These are phyloP conservation scores for Saturnispora serradocipensis DNA, from an alignment of 805 yeast species.

Conservation along the genomic window DNA sequence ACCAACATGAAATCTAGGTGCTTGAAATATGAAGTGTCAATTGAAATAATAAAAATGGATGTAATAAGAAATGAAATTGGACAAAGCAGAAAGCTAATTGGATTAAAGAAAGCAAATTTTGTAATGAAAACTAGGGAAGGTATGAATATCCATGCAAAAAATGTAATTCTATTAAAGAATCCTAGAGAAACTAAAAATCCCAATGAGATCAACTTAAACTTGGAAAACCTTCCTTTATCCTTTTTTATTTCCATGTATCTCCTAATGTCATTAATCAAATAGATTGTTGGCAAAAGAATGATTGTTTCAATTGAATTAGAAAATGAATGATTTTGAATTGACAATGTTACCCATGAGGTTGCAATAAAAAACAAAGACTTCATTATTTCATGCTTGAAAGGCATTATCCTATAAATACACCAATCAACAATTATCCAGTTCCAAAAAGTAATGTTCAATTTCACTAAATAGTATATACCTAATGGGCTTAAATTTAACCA, in stretches of 20 bases:
- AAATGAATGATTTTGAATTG: slow-evolving; percentile 78
- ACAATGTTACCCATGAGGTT: slow-evolving; percentile 62
- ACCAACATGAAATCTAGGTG: slow-evolving; percentile 5
- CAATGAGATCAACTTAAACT: slow-evolving; percentile 22
- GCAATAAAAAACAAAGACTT: slow-evolving; percentile 40
- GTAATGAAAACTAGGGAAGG: slow-evolving; percentile 45
- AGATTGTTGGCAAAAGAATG: slow-evolving; percentile 41
- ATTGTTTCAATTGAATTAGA: slow-evolving; percentile 78
- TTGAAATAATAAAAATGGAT: slow-evolving; percentile 30
- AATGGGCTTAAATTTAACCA: slow-evolving; percentile 33
- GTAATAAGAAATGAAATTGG: slow-evolving; percentile 31
- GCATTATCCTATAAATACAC: slow-evolving; percentile 25
- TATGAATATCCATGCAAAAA: slow-evolving; percentile 59
- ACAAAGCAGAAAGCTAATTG: slow-evolving; percentile 28
- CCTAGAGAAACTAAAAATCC: slow-evolving; percentile 58
- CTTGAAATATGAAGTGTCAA: slow-evolving; percentile 43
- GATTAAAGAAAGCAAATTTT: slow-evolving; percentile 28
- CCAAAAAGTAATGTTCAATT: slow-evolving; percentile 35
- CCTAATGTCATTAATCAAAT: slow-evolving; percentile 34
- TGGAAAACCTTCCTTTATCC: not conserved
- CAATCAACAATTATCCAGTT: slow-evolving; percentile 28
- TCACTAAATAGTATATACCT: slow-evolving; percentile 41
- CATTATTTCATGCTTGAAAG: slow-evolving; percentile 26
- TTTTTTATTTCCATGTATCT: slow-evolving; percentile 10
- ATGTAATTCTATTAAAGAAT: slow-evolving; percentile 76